Evolutionary conservation across 1,139 yeast genomes (phyloP).

Genomic region (Kodamaea alishanica): DNA sequence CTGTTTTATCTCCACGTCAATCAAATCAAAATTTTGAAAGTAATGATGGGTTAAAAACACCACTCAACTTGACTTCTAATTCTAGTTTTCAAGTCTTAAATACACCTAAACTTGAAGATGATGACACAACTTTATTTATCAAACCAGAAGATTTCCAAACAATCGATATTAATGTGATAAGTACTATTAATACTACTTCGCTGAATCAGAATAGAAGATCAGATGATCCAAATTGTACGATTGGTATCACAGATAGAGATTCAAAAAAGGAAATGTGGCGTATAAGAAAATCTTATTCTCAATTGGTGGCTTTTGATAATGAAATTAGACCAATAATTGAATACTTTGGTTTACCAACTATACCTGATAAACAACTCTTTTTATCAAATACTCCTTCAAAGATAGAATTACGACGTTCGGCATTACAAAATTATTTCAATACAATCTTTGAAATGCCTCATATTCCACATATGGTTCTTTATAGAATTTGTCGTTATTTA

Average conservation of each 20-base stretch:
- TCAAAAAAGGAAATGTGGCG: constrained; percentile 69
- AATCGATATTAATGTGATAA: constrained; percentile 54
- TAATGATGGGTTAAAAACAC: constrained; percentile 12
- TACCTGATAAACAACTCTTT: constrained; percentile 56
- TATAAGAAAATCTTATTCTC: constrained; percentile 56
- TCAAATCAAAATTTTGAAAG: constrained; percentile 4
- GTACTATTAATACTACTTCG: constrained; percentile 49
- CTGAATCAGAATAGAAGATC: constrained; percentile 29
- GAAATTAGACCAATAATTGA: constrained; percentile 54
- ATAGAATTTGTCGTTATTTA: constrained; percentile 59
- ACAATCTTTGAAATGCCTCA: constrained; percentile 58
- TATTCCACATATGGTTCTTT: constrained; percentile 54
- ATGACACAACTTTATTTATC: constrained; percentile 43
- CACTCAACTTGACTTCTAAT: constrained; percentile 12
- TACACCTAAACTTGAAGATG: constrained; percentile 27
- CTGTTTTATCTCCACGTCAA: not conserved
- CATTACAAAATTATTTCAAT: constrained; percentile 58
- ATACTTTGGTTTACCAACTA: constrained; percentile 58
- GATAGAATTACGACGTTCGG: constrained; percentile 57
- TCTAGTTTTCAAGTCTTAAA: constrained; percentile 25
- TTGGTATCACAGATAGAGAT: constrained; percentile 58
- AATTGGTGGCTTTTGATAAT: constrained; percentile 53
- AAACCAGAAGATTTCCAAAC: constrained; percentile 67
- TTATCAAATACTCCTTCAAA: constrained; percentile 58
- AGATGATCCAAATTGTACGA: constrained; percentile 59